Conservation (phyloP, 257 asterid genomes). For the Nicotiana noctiflora region DNA sequence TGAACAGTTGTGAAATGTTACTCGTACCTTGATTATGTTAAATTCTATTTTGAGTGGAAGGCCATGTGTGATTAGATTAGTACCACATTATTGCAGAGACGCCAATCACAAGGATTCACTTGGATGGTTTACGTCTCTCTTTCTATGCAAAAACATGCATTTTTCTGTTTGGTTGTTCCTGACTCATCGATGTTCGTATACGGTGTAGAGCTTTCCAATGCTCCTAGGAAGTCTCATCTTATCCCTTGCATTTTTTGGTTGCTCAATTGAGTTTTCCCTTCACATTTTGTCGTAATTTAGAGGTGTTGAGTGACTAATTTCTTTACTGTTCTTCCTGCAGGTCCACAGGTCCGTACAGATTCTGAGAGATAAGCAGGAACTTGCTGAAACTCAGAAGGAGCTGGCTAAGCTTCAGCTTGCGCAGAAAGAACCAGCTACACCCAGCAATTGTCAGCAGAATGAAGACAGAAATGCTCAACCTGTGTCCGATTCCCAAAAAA, state of each 20-base stretch:
- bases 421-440: conserved; percentile 5
- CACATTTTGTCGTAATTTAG: neutral
- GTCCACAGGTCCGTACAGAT: conserved; percentile 20
- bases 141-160: neutral
- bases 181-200: neutral
- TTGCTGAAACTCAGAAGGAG: conserved; percentile 21
- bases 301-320: neutral
- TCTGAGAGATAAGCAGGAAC: conserved; percentile 20
- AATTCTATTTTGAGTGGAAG: neutral
- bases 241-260: neutral
- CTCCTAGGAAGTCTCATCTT: neutral
- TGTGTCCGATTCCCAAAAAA: conserved; percentile 40
- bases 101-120: neutral
- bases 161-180: neutral
- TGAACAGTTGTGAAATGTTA: neutral
- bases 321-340: neutral
- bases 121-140: neutral
- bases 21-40: neutral
- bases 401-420: conserved; percentile 18
- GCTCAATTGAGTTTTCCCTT: neutral
- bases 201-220: neutral
- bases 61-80: neutral
- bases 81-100: neutral
- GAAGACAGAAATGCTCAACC: conserved; percentile 18
- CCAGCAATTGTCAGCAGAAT: conserved; percentile 18